Evolutionary conservation across 2,329 filamentous ascomycete species (phyloP), one percentile per base, ranked within the genome.

Genomic region (Scedosporium apiospermum): DNA sequence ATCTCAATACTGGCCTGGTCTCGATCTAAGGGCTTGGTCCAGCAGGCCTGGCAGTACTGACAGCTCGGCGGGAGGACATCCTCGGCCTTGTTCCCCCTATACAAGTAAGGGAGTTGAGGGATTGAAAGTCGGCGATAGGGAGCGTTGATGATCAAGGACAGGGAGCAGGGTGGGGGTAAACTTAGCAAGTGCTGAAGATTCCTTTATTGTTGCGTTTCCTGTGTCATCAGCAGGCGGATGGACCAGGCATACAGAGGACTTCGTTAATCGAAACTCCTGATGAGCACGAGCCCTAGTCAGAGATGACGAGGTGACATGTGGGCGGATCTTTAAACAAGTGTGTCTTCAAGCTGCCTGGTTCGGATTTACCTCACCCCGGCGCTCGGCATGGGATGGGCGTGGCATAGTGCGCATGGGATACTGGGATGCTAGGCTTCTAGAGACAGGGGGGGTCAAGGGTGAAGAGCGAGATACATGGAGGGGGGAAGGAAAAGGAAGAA

Each of bases 191-290:
- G 16, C 55, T 57, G 60, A 57, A 41, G 27, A 30, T 51, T 41
- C 41, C 41, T 10, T 30, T 55, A 61, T 55, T 55, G 60, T 61
- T 61, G 59, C 59, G 60, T 61, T 61, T 57, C 60, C 60, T 34
- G 60, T 61, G 60, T 61, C 60, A 61, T 61, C 55, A 38, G 34
- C 55, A 58, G 27, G 27, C 27, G 55, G 27, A 58, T 34, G 26
- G 55, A n/a, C 51, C 14, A 27, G 51, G 51, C 60, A 49, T 55
- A 49, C n/a, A n/a, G n/a, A n/a, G n/a, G n/a, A n/a, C 60, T 34
- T 61, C 60, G 27, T 41, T 42, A 61, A 55, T 44, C 26, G n/a
- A 61, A 57, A 51, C 60, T 51, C 49, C 60, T 51, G 49, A 51
- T 55, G 49, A 34, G 49, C 30, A 61, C 60, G 60, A 57, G 49